Conservation (phyloP, 352 stramenopile species). For the Phytopythium mirpurense region DNA sequence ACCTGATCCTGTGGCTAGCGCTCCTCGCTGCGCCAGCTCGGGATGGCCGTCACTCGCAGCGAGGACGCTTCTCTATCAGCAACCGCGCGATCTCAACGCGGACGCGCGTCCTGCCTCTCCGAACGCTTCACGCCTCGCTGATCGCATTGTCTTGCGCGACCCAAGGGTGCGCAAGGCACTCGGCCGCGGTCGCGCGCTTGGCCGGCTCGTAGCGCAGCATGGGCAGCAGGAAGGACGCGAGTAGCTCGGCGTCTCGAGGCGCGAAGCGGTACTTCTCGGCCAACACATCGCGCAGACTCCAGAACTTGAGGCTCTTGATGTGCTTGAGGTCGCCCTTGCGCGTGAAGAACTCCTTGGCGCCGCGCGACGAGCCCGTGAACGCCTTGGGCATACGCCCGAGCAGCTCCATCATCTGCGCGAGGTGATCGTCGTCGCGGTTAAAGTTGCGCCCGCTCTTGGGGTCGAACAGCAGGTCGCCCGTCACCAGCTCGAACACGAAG, state of each 20-base stretch:
- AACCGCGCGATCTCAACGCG: background rate
- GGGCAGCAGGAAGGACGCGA: conserved; percentile 93
- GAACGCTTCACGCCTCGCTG: conserved; percentile 3
- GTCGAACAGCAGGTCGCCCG: conserved; percentile 99
- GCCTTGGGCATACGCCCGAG: conserved; percentile 96
- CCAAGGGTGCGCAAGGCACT: conserved; percentile 95
- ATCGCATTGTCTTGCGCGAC: conserved; percentile 35
- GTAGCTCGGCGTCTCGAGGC: conserved; percentile 74
- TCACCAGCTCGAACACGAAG: conserved; percentile 99
- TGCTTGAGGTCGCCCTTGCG: conserved; percentile 96
- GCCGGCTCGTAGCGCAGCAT: conserved; percentile 89
- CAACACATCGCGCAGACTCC: conserved; percentile 95
- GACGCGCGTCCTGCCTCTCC: background rate
- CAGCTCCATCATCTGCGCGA: conserved; percentile 99
- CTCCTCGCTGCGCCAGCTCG: background rate
- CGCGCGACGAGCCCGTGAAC: conserved; percentile 59
- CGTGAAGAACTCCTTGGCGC: conserved; percentile 97
- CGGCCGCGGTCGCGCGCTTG: conserved; percentile 89
- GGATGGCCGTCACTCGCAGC: background rate
- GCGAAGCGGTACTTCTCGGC: conserved; percentile 96
- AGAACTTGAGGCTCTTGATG: conserved; percentile 98
- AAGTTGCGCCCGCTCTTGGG: conserved; percentile 89
- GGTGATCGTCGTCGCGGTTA: conserved; percentile 93
- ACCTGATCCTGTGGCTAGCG: background rate
- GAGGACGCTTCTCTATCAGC: background rate